phyloP scores from a whole-genome alignment of 805 yeast genomes.

The Starmerella kuoi region DNA sequence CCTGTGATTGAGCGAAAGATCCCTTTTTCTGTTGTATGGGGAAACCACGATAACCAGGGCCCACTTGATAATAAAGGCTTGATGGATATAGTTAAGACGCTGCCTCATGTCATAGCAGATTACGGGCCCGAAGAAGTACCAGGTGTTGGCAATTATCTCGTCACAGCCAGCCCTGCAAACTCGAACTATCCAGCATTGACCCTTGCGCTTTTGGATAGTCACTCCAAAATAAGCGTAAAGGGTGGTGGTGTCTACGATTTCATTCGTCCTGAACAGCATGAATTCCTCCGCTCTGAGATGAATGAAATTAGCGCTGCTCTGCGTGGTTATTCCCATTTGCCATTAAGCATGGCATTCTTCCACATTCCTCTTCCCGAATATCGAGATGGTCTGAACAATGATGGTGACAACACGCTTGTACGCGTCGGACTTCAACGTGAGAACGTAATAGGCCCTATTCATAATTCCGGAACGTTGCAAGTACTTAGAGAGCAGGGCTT shows the following conservation, averaged over 20 bases:
- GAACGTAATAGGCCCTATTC: constrained; percentile 63
- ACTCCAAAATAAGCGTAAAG: constrained; percentile 47
- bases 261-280: constrained; percentile 58
- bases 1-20: constrained; percentile 57
- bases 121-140: constrained; percentile 55
- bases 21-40: constrained; percentile 78
- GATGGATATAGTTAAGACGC: constrained; percentile 40
- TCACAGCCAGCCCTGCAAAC: constrained; percentile 29
- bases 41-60: constrained; percentile 93
- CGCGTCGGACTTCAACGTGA: constrained; percentile 59
- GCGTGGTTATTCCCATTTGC: constrained; percentile 32
- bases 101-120: constrained; percentile 59
- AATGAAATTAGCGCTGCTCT: constrained; percentile 27
- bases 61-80: constrained; percentile 46
- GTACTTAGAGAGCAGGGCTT: constrained; percentile 57
- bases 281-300: constrained; percentile 37
- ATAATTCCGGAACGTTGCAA: constrained; percentile 55
- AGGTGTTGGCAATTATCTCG: constrained; percentile 79
- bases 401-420: constrained; percentile 19
- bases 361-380: constrained; percentile 91
- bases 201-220: constrained; percentile 74
- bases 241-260: constrained; percentile 69
- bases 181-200: constrained; percentile 37
- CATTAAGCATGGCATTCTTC: constrained; percentile 76
- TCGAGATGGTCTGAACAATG: constrained; percentile 30